Base-by-base conservation (phyloP, 768 basidiomycete species). In the Boletellus sp. region DNA sequence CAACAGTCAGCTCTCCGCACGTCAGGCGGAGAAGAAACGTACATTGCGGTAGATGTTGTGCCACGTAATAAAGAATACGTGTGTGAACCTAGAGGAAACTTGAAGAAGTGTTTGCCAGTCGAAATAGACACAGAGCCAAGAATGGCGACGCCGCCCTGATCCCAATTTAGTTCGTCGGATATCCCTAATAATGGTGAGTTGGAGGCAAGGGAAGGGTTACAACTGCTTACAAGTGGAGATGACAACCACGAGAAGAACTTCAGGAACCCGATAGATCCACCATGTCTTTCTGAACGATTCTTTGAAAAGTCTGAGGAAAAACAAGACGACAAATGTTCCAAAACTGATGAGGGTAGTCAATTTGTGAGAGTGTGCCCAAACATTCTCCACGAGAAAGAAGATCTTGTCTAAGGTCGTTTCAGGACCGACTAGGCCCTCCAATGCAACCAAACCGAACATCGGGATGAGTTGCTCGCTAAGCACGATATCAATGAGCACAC, bases 1-100 rank as follows among this genome's bases (percentile, higher is more conserved):
- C n/a, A 46, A 34, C 23, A 23, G 13, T 60, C 28, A 51, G 52
- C 19, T 33, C 22, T 3, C 11, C 6, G 23, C 9, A 16, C 22
- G 16, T 31, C 0, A 2, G n/a, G 19, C 6, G 42, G 1, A 7
- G 15, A 48, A 31, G 19, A 24, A 20, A 24, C 73, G 60, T 63
- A 87, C 87, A 90, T 78, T 5, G 92, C 87, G 2, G 90, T 92
- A 2, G 88, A 86, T 2, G 93, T 94, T 0, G 94, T 96, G 39
- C 80, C 74, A 26, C 79, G 80, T 22, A 95, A 72, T 62, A 83
- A 89, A 50, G 75, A 78, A 51, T 86, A 61, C 28, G 81, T 83
- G 20, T 73, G 65, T 15, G 76, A 69, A 24, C 72, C 74, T 2
- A 98, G 58, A 5, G 96, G 96, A 57, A 90, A 79, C 50, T 80